Evolutionary conservation across 164 flowering plant species (phyloP), one percentile per base, ranked within the genome.

Genomic region (Houttuynia cordata): DNA sequence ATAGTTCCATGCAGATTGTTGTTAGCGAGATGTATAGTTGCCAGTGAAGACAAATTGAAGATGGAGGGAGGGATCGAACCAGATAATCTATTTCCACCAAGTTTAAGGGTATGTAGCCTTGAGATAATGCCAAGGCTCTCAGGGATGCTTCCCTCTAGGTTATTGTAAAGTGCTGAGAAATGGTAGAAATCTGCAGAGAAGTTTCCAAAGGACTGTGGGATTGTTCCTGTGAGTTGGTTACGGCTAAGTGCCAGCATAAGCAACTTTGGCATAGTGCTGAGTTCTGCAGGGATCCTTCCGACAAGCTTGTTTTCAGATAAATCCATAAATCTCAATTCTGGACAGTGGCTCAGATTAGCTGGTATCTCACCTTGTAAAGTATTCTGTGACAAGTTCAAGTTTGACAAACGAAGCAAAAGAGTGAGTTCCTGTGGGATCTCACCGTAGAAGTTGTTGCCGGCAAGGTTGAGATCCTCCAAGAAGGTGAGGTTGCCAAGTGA

Each of bases 31-130:
- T 61, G 64, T 8, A 81, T 45, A 10, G 7, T 0, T 7, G 15
- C 64, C 7, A 84, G 18, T 6, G 79, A 76, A n/a, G 89, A 73
- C 56, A 80, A 47, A 67, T 83, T 83, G 70, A 67, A 83, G 7
- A 81, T 58, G 10, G 80, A 59, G 0, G 66, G 12, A 10, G 89
- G 84, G 24, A 83, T 45, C 8, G 59, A 45, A 4, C 89, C 86
- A 0, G 71, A 37, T 21, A 82, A 70, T 14, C 61, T 34, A 53
- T 85, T 85, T 0, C 25, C 24, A 30, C 57, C 22, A 42, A 85
- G 62, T 55, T 75, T 77, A 5, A 83, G 71, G 0, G 15, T 0
- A 41, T 64, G 53, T 17, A 85, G 53, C 0, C 60, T 70, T 3
- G 14, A 14, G 1, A 82, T 74, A 20, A 53, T 64, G 17, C 66